Conservation (phyloP, 2,329 filamentous ascomycete species). For the Aspergillus ibericus region DNA sequence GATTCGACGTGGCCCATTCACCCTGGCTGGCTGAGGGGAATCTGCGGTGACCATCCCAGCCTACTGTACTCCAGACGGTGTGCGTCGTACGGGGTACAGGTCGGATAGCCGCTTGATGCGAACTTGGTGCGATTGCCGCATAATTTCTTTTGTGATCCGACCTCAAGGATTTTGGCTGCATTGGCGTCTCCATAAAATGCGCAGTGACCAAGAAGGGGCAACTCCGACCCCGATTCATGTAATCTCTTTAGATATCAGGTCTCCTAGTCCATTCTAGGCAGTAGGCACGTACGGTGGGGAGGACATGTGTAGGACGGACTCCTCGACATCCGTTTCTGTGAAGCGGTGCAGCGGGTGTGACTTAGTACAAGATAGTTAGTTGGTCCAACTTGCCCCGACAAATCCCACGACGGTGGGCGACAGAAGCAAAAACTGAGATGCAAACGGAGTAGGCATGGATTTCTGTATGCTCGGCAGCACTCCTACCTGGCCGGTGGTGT, state of each 20-base stretch:
- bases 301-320: not conserved
- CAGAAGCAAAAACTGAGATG: not conserved
- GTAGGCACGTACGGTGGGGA: not conserved
- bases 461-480: not conserved
- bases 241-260: not conserved
- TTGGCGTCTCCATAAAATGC: slow-evolving; percentile 7
- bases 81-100: not conserved
- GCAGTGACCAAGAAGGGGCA: not conserved
- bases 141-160: slow-evolving; percentile 3
- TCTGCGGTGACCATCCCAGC: not conserved
- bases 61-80: not conserved
- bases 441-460: not conserved
- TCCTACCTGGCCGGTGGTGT: not conserved
- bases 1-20: not conserved
- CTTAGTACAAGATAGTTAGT: not conserved
- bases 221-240: not conserved
- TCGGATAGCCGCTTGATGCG: not conserved
- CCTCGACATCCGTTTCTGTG: not conserved
- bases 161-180: slow-evolving; percentile 5
- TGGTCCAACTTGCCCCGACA: not conserved
- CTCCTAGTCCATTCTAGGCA: not conserved
- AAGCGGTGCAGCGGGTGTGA: not conserved
- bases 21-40: not conserved
- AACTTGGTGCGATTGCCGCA: not conserved
- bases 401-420: not conserved